Base-by-base conservation (phyloP, 768 basidiomycete species). In the Exidia glandulosa region DNA sequence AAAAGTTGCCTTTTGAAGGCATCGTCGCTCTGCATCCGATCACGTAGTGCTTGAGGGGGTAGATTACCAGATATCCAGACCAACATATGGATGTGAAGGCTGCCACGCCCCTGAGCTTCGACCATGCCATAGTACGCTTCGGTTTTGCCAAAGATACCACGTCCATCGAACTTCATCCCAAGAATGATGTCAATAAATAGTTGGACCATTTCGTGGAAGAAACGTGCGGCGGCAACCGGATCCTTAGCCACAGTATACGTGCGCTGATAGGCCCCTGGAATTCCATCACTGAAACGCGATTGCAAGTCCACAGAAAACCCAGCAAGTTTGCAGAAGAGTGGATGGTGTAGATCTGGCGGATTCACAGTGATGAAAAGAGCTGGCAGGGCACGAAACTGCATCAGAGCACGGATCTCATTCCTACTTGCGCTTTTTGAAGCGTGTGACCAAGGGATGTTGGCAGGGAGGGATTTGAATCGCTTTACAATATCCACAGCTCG, bases 71-170 rank as follows among this genome's bases (percentile, higher is more conserved):
- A 47, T 9, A 59, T 23, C 59, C 59, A 59, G 16, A 59, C 36
- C 2, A 59, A 23, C 16, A 59, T 3, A 32, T 59, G 59, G 4
- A n/a, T 13, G n/a, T 59, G 59, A 27, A 59, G 32, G n/a, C 48
- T 56, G 3, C 59, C 59, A 13, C 48, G 41, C 10, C 59, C 59
- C 23, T 59, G 59, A 12, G 59, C n/a, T 32, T 59, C 59, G n/a
- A 59, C 59, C 13, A 32, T 34, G 5, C 50, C 59, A 27, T 59
- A 59, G n/a, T 59, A 59, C 3, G 36, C 59, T 2, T 27, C 6
- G 25, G 27, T 29, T 12, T 59, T 50, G 2, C 59, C 59, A 33
- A 59, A 59, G 10, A 59, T 19, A 14, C 59, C 59, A n/a, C 27
- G 47, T 13, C 52, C 52, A n/a, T 48, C 36, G n/a, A 55, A 14